Conservation (phyloP, 163 green algal species). For the Scenedesmus sp. region DNA sequence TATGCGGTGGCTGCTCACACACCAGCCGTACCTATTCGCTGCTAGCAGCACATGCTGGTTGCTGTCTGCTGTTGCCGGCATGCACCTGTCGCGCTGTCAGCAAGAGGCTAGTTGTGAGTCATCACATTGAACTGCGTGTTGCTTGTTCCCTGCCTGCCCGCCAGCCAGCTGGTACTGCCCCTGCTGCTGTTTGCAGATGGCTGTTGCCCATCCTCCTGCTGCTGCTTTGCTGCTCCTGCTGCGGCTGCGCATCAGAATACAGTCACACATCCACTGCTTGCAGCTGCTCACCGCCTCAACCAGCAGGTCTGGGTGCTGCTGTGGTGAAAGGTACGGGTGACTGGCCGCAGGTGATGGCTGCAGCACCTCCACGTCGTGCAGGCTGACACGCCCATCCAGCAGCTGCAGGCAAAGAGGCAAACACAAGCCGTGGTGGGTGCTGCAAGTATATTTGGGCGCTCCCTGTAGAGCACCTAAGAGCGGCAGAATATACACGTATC, state of each 20-base stretch:
- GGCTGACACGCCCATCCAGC: slow-evolving; percentile 53
- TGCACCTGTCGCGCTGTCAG: neutral
- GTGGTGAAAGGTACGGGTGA: slow-evolving; percentile 45
- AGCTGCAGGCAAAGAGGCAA: slow-evolving; percentile 45
- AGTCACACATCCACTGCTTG: slow-evolving; percentile 3
- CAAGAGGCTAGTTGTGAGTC: neutral
- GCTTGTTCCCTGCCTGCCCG: neutral
- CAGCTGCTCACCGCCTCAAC: slow-evolving; percentile 32
- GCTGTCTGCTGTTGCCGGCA: neutral
- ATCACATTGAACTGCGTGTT: neutral
- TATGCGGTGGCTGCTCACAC: neutral
- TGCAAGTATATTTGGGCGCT: too few relatives aligned
- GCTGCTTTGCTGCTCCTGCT: slow-evolving; percentile 26
- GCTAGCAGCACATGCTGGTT: neutral
- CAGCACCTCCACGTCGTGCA: slow-evolving; percentile 56
- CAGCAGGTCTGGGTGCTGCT: slow-evolving; percentile 45
- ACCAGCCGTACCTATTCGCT: neutral
- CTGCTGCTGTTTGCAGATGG: too few relatives aligned
- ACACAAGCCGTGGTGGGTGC: too few relatives aligned
- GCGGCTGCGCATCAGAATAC: neutral
- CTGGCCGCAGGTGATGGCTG: slow-evolving; percentile 23
- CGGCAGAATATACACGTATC: neutral
- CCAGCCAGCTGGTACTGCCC: neutral
- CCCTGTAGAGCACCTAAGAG: too few relatives aligned
- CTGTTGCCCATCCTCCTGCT: neutral